Conservation (phyloP, 1,284 basidiomycete genomes). For the Moniliophthora roreri region DNA sequence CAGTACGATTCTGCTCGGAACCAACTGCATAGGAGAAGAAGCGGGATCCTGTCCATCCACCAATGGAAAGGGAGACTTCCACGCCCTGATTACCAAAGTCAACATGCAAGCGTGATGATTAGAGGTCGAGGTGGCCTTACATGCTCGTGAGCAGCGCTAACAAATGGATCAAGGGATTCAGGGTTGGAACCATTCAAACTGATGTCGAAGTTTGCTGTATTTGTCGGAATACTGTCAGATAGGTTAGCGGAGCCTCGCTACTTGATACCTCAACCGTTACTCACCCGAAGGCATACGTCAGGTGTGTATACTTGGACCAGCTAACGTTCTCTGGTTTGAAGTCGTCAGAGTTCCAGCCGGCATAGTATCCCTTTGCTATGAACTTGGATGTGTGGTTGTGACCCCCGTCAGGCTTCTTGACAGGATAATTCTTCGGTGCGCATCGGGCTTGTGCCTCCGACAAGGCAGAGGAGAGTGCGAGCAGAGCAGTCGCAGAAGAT, state of each 20-base stretch:
- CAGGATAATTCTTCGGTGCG: background rate
- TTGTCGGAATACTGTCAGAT: no score
- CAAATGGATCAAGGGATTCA: no score
- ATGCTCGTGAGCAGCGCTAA: no score
- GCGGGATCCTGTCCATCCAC: constrained; percentile 79
- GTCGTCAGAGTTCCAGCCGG: constrained; percentile 42
- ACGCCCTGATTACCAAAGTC: constrained; percentile 47
- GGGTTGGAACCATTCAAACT: no score
- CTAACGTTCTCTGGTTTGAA: constrained; percentile 41
- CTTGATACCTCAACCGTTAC: no score
- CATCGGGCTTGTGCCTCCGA: background rate
- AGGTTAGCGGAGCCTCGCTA: no score
- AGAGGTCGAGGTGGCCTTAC: background rate
- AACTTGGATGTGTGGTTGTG: no score
- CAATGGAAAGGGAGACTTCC: constrained; percentile 71
- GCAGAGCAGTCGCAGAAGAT: no score
- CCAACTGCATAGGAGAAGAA: constrained; percentile 73
- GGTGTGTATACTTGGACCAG: constrained; percentile 51
- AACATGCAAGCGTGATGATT: background rate
- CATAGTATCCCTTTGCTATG: constrained; percentile 42
- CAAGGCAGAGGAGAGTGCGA: no score
- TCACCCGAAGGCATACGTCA: constrained; percentile 44
- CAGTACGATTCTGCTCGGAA: constrained; percentile 53
- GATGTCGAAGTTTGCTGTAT: no score
- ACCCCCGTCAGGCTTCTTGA: background rate